phyloP scores from a whole-genome alignment of 2,329 filamentous ascomycete species.

The Daldinia eschscholtzii region DNA sequence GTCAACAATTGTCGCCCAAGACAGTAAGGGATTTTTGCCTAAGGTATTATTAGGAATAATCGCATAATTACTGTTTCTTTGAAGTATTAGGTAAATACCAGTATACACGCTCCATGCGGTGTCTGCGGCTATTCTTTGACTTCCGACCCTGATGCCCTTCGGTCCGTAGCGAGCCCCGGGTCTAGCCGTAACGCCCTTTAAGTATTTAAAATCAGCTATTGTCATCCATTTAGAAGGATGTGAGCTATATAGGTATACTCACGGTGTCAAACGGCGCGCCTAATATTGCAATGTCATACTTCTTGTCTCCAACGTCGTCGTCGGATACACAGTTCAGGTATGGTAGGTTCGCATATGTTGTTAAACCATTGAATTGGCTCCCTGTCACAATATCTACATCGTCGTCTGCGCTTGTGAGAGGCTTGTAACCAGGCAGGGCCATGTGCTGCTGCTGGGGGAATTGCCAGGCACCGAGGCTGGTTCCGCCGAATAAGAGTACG shows the following conservation, averaged over 20 bases:
- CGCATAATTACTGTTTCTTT: neutral
- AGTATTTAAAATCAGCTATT: slow-evolving; percentile 13
- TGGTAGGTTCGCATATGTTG: slow-evolving; percentile 72
- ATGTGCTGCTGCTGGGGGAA: slow-evolving; percentile 43
- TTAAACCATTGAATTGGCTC: slow-evolving; percentile 67
- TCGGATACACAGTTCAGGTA: slow-evolving; percentile 72
- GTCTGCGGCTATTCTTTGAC: slow-evolving; percentile 47
- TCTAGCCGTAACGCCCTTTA: slow-evolving; percentile 52
- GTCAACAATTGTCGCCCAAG: slow-evolving; percentile 81
- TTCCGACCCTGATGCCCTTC: slow-evolving; percentile 51
- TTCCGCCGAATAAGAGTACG: slow-evolving; percentile 23
- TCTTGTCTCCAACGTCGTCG: slow-evolving; percentile 52
- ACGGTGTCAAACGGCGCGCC: slow-evolving; percentile 66
- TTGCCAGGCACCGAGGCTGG: slow-evolving; percentile 38
- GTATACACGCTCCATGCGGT: slow-evolving; percentile 62
- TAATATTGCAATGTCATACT: slow-evolving; percentile 70
- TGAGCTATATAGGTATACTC: slow-evolving; percentile 11
- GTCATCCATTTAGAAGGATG: neutral
- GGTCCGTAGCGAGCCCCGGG: slow-evolving; percentile 56
- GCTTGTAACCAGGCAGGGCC: slow-evolving; percentile 33
- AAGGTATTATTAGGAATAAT: slow-evolving; percentile 30
- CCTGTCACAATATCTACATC: slow-evolving; percentile 57
- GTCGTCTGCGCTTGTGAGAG: slow-evolving; percentile 45
- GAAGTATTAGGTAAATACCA: slow-evolving; percentile 48
- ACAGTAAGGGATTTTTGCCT: slow-evolving; percentile 73